phyloP scores from a whole-genome alignment of 768 basidiomycete species.

The Neoboletus magnificus region DNA sequence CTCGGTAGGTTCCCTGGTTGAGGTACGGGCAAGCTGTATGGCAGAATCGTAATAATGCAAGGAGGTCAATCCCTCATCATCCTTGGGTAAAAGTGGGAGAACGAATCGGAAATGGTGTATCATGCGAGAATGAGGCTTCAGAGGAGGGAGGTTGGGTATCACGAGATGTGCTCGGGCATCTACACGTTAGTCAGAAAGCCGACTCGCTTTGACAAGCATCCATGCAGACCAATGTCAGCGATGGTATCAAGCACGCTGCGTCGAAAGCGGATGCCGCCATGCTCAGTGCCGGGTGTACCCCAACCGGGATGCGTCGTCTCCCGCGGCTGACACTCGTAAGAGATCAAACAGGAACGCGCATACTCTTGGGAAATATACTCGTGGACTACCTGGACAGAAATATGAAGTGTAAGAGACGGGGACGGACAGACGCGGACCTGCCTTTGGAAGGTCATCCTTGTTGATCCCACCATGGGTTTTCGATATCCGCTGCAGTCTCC shows the following conservation, averaged over 20 bases:
- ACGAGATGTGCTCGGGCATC: slow-evolving; percentile 68
- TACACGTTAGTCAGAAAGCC: slow-evolving; percentile 26
- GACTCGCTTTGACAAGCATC: not conserved
- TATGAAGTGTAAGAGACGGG: not conserved
- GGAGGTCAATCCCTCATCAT: slow-evolving; percentile 62
- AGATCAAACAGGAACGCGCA: slow-evolving; percentile 67
- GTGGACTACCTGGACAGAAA: slow-evolving; percentile 50
- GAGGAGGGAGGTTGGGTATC: slow-evolving; percentile 65
- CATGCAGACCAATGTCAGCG: slow-evolving; percentile 56
- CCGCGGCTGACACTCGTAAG: slow-evolving; percentile 68
- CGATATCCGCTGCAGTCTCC: slow-evolving; percentile 64
- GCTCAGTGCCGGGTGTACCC: slow-evolving; percentile 67
- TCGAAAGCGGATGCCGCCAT: slow-evolving; percentile 61
- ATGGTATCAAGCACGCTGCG: slow-evolving; percentile 70
- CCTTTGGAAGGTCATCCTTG: slow-evolving; percentile 59
- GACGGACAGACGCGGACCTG: slow-evolving; percentile 19
- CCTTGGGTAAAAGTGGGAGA: slow-evolving; percentile 53
- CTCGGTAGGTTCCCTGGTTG: slow-evolving; percentile 57
- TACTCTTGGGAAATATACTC: slow-evolving; percentile 72
- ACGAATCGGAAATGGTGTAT: slow-evolving; percentile 79
- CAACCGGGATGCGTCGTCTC: slow-evolving; percentile 67
- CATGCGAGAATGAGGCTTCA: slow-evolving; percentile 75
- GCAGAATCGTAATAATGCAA: slow-evolving; percentile 77
- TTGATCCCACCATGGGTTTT: slow-evolving; percentile 53
- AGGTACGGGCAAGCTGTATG: slow-evolving; percentile 67